Base-by-base conservation (phyloP, 2,329 filamentous ascomycete genomes). In the Teratosphaeriaceae sp. region DNA sequence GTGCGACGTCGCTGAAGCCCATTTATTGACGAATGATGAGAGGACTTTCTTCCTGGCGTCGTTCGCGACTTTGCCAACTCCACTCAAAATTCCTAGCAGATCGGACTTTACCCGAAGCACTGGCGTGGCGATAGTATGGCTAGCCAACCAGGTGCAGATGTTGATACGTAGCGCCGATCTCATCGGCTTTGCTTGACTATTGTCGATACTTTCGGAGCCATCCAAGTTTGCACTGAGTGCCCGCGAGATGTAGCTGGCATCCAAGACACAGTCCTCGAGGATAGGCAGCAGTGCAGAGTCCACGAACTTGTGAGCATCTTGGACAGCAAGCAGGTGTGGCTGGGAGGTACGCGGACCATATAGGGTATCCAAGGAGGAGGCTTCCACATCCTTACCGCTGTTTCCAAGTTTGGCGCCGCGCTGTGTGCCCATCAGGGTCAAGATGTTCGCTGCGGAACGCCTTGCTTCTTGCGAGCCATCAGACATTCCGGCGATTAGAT, bases 251-350 rank as follows among this genome's bases (percentile, higher is more conserved):
- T 92, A 82, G 21, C 75, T 77, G 3, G 79, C 69, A 58, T 97
- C 88, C 52, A 96, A 77, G 3, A 90, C 74, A 56, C 84, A 94
- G 64, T 96, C 92, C 64, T 96, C 89, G 8, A 95, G 67, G 2
- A 76, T 78, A 0, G 86, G 86, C 16, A 87, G 63, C n/a, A 96
- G 65, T 27, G 84, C 72, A 16, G 78, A 71, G 16, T 78, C 73
- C 1, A 92, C 58, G 16, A 94, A 65, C 45, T 78, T 80, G 33
- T 74, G 68, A 2, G 70, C 68, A 42, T 82, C 74, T 19, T 80
- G 74, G 1, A 68, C 58, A 3, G 75, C 64, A 42, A 94, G 70
- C 71, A 76, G 78, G 35, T 75, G 68, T 11, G 33, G n/a, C 8
- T 4, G 13, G 11, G 26, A 6, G 15, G 38, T 31, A 6, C 13